Base-by-base conservation (phyloP, 2,329 filamentous ascomycete species). In the Aureobasidium mangrovei region DNA sequence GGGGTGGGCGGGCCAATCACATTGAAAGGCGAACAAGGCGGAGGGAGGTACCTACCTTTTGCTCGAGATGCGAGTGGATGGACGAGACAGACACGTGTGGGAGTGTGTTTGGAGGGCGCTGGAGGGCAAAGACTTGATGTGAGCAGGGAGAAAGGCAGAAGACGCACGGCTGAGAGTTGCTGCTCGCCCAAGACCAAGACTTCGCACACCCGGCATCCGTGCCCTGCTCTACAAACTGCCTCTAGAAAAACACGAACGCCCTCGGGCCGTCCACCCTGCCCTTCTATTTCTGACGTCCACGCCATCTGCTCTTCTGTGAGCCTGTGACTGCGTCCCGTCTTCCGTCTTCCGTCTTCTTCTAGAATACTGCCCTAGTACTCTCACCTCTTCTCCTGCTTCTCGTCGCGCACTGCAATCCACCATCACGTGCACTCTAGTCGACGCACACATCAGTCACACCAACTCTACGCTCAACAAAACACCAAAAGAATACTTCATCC, bases 31-130 rank as follows among this genome's bases (percentile, higher is more conserved):
- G 36, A 9, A 29, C 8, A 39, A 5, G 36, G 36, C 8, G 36
- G n/a, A 5, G n/a, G 7, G 9, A 18, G 5, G 9, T 9, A 10
- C 8, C 9, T 10, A 39, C n/a, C 36, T 9, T 10, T 39, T 10
- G 36, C 32, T 33, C 6, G 32, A 33, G 32, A 33, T 6, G 10
- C n/a, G 7, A 39, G n/a, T 18, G n/a, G 36, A 39, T 5, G 5
- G 36, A 5, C n/a, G 7, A 5, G n/a, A 39, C 36, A 39, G 36
- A 39, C 36, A 39, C 36, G 36, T 26, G 36, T n/a, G 46, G 39
- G 18, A 18, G 28, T 28, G 47, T 52, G 47, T 52, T 52, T 52
- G 47, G 39, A 40, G 47, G 12, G 47, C 10, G 32, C 32, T 35
- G 32, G 7, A 12, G 10, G 32, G 32, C 32, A 35, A 12, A 35